phyloP scores from a whole-genome alignment of 306 rosid genomes.

The Abrus precatorius region DNA sequence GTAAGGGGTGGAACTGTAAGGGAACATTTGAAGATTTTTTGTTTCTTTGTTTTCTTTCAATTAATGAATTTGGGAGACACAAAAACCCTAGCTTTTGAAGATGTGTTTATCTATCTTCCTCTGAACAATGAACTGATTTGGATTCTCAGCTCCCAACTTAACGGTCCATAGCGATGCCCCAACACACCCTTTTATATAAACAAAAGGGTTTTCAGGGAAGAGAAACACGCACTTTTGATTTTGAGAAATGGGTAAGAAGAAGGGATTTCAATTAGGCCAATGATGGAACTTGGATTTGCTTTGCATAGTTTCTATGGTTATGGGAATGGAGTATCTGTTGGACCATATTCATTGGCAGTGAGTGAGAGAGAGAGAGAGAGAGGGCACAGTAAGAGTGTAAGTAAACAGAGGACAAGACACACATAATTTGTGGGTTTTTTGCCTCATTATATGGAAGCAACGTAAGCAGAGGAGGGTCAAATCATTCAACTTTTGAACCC shows the following conservation, averaged over 20 bases:
- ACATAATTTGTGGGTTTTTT: constrained; percentile 61
- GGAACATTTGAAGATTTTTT: constrained; percentile 60
- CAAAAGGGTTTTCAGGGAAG: constrained; percentile 19
- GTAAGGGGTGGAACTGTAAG: constrained; percentile 57
- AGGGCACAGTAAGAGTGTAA: not conserved
- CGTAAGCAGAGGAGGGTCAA: constrained; percentile 51
- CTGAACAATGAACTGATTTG: constrained; percentile 38
- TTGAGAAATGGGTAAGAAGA: constrained; percentile 16
- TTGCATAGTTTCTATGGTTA: constrained; percentile 25
- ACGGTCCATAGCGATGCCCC: constrained; percentile 45
- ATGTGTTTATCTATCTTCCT: constrained; percentile 47
- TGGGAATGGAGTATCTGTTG: constrained; percentile 37
- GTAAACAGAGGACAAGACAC: constrained; percentile 49
- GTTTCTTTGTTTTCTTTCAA: not conserved
- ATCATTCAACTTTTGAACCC: constrained; percentile 51
- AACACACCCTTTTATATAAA: constrained; percentile 49
- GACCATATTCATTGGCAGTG: constrained; percentile 20
- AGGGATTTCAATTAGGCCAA: constrained; percentile 42
- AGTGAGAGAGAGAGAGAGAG: constrained; percentile 28
- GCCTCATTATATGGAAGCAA: constrained; percentile 57
- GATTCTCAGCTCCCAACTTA: constrained; percentile 37
- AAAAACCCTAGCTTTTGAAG: constrained; percentile 53
- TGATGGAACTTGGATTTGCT: constrained; percentile 46
- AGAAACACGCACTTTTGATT: constrained; percentile 33
- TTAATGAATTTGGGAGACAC: not conserved